Percentiles rank a stretch among this genome's conserved stretches.
Conservation (phyloP, 164 flowering plant species). For the Litsea cubeba region DNA sequence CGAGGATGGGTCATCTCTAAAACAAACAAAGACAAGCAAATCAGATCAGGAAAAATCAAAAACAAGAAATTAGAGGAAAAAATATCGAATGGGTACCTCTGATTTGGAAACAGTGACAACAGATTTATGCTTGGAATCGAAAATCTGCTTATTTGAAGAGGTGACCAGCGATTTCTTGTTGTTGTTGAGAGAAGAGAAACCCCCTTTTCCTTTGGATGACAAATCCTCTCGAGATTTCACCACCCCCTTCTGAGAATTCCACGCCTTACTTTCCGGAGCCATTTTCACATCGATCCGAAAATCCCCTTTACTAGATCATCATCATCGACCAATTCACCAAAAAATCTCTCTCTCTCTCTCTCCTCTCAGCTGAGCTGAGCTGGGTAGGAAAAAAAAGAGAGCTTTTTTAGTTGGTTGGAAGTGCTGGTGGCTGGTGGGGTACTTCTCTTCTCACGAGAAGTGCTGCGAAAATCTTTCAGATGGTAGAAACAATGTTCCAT, state of each 20-base stretch:
- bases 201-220: constrained; percentile 4
- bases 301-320: background rate
- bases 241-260: background rate
- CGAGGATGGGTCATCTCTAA: background rate
- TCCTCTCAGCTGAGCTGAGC: background rate
- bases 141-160: constrained; percentile 3
- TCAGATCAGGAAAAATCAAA: background rate
- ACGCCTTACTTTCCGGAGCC: constrained; percentile 2
- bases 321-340: background rate
- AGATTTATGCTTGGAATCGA: constrained; percentile 8
- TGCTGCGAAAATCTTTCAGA: too few species aligned
- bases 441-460: too few species aligned
- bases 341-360: background rate
- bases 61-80: background rate
- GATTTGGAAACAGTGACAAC: background rate
- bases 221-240: background rate
- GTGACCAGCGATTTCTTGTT: background rate
- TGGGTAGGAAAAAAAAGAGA: background rate
- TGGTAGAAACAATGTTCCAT: too few species aligned
- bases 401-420: too few species aligned
- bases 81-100: constrained; percentile 3
- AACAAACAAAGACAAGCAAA: background rate
- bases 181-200: background rate
- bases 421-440: too few species aligned
- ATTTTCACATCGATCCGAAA: background rate